A percentile compares a stretch with the other conserved stretches of the same genome.
Evolutionary conservation across 495 filamentous ascomycete genomes (phyloP).

Genomic region (Podospora appendiculata): DNA sequence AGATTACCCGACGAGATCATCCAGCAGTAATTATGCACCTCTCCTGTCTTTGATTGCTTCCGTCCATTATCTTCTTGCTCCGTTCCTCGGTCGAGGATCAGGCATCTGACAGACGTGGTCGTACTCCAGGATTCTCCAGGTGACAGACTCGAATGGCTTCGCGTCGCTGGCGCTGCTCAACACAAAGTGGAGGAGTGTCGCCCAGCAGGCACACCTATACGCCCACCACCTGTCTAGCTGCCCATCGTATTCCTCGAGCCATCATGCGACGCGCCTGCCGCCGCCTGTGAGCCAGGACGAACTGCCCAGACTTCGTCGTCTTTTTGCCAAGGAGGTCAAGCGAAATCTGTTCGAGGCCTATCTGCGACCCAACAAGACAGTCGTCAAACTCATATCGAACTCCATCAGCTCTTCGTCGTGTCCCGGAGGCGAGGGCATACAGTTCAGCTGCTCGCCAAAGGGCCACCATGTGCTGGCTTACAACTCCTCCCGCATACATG

Average conservation of each 20-base stretch:
- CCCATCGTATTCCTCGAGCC: slow-evolving; percentile 55
- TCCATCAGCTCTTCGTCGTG: slow-evolving; percentile 77
- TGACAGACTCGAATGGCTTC: slow-evolving; percentile 69
- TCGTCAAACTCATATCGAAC: slow-evolving; percentile 72
- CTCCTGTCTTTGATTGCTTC: background rate
- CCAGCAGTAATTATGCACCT: slow-evolving; percentile 27
- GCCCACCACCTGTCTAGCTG: slow-evolving; percentile 67
- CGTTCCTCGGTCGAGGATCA: background rate
- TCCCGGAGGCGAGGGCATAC: slow-evolving; percentile 78
- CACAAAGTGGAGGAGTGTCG: slow-evolving; percentile 65
- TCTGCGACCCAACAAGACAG: slow-evolving; percentile 58
- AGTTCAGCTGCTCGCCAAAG: slow-evolving; percentile 69
- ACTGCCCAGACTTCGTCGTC: slow-evolving; percentile 51
- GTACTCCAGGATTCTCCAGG: slow-evolving; percentile 60
- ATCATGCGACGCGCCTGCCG: slow-evolving; percentile 30
- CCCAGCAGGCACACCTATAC: slow-evolving; percentile 65
- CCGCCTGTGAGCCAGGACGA: slow-evolving; percentile 34
- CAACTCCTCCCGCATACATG: slow-evolving; percentile 79
- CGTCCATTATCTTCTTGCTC: background rate
- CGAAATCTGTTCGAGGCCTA: slow-evolving; percentile 76
- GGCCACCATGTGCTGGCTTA: slow-evolving; percentile 69
- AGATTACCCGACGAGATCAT: slow-evolving; percentile 43
- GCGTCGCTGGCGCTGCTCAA: slow-evolving; percentile 79
- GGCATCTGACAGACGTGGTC: slow-evolving; percentile 9
- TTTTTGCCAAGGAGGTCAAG: slow-evolving; percentile 65